Base-by-base conservation (phyloP, 2,329 filamentous ascomycete genomes). In the Hypoxylon sp. region DNA sequence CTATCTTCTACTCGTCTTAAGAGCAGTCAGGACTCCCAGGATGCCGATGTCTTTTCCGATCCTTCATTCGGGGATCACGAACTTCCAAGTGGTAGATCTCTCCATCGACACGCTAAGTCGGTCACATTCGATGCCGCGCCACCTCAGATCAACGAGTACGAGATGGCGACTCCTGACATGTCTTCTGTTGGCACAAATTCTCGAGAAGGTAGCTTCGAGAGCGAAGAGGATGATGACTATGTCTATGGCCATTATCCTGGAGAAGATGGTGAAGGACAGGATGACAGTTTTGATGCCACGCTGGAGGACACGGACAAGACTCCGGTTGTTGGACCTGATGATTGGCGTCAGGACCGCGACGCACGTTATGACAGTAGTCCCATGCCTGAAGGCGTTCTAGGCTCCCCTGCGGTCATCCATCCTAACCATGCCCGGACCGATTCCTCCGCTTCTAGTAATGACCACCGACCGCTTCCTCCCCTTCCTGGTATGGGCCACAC, bases 281-380 rank as follows among this genome's bases (percentile, higher is more conserved):
- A 95, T 45, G 95, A 98, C 76, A 98, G 95, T 82, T 98, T 98
- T 73, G 95, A 98, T 80, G 95, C 93, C 13, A 97, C 94, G 5
- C 86, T 98, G 1, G 95, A 98, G 80, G 95, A 98, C 76, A 95
- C 93, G 4, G 93, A 97, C 76, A 98, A 98, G 84, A 98, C 96
- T 0, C 96, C 96, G 0, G 96, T 99, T 10, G 95, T 99, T n/a
- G 88, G 97, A 21, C 96, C 96, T 0, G 96, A 98, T 75, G 94
- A 98, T 78, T 99, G 96, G 96, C 90, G 92, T 69, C 92, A 94
- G 82, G 82, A 93, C 81, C 78, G 89, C 30, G 90, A 92, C 38
- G 89, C 93, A 73, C 88, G 89, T 1, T 96, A 92, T 73, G 89
- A 91, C 45, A 87, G 85, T 65, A 93, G 90, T 75, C 90, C 91